Evolutionary conservation across 192 early-diverging fungal genomes (phyloP), one percentile per base, ranked within the genome.

Genomic region (Coemansia sp.): DNA sequence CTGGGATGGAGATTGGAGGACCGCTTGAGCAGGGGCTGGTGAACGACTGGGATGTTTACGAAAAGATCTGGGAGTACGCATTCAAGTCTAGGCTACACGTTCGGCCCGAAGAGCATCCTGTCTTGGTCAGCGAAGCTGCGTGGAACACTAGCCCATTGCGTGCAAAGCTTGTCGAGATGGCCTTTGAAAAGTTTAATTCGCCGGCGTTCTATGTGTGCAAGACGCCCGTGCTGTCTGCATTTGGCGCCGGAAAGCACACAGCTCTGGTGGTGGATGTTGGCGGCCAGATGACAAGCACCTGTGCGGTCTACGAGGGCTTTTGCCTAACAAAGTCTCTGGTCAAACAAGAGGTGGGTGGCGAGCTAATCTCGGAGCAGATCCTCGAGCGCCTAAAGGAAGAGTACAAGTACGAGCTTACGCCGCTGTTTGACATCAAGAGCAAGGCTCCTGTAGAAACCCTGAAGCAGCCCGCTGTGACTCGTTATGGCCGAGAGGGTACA

Each of bases 261-360:
- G 95, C 91, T 7, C 84, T 99, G 23, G 93, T 99, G 33, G 70
- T 99, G 53, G 95, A 98, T 73, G 96, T 93, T 35, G 98, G 98
- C 14, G 94, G 91, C 70, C 85, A 89, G 39, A 89, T 84, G 57
- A 94, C 95, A 1, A 97, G 93, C 67, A 95, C 90, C 7, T 91
- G 95, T 4, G 96, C 98, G n/a, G 98, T 99, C 14, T 92, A 91
- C 70, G 98, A 99, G 72, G 98, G 98, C 37, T 98, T 91, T 74
- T 94, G 95, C 17, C 76, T 99, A 44, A 95, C 94, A 71, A 97
- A 98, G 82, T 93, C 90, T 75, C 57, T 64, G 50, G 52, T 35
- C 65, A 84, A 87, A 46, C 89, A 93, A 67, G 75, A 86, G 17
- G 64, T 95, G 62, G 96, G 88, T 55, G 98, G 97, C 50, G 91